Conservation (phyloP, 1,284 basidiomycete species). For the Puccinia horiana region DNA sequence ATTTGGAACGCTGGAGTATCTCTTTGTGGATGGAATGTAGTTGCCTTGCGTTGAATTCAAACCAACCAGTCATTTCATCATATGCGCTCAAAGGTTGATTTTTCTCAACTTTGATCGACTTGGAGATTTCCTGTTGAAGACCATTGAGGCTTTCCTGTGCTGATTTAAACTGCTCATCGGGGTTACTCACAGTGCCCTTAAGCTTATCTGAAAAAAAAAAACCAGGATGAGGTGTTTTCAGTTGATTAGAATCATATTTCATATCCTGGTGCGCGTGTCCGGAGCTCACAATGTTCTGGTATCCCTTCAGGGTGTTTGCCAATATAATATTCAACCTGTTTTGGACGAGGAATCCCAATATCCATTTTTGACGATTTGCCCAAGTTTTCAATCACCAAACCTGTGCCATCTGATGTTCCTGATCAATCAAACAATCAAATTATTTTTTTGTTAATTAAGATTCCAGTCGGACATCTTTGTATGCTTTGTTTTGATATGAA, state of each 20-base stretch:
- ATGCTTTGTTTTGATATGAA: not conserved
- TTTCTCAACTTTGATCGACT: not conserved
- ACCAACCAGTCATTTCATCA: not conserved
- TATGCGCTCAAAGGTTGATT: not conserved
- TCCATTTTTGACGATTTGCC: not conserved
- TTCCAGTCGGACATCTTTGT: not conserved
- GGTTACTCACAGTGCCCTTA: no score
- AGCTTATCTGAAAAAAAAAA: not conserved
- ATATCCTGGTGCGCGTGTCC: not conserved
- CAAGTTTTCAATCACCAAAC: not conserved
- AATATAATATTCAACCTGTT: no score
- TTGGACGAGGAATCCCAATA: not conserved
- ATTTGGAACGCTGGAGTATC: not conserved
- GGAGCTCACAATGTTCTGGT: not conserved
- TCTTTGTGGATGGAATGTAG: not conserved
- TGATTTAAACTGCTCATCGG: not conserved
- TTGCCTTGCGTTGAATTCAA: not conserved
- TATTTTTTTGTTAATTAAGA: not conserved
- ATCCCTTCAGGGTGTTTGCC: not conserved
- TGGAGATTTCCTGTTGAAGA: not conserved
- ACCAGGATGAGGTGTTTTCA: not conserved
- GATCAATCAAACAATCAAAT: not conserved
- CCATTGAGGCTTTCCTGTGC: not conserved
- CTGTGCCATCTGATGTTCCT: not conserved
- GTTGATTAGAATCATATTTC: not conserved